Evolutionary conservation across 2,329 filamentous ascomycete species (phyloP).

Genomic region (Talaromyces sp.): DNA sequence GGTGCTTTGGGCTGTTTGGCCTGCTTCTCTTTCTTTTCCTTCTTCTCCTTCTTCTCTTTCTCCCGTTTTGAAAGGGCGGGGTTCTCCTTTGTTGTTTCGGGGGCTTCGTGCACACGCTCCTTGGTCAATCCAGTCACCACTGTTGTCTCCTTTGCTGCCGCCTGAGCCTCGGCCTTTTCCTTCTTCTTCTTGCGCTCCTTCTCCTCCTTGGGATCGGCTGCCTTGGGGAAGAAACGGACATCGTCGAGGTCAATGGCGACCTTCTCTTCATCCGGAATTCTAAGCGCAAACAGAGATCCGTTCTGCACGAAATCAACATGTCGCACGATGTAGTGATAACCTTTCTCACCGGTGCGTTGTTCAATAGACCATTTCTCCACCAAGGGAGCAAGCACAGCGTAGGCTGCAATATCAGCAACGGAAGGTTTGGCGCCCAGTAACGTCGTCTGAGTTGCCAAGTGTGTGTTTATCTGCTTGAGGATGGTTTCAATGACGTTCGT

Average conservation of each 20-base stretch:
- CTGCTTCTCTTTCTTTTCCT: slow-evolving; percentile 79
- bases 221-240: slow-evolving; percentile 81
- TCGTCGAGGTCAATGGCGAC: slow-evolving; percentile 72
- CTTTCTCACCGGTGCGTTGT: slow-evolving; percentile 82
- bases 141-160: slow-evolving; percentile 30
- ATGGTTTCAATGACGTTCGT: slow-evolving; percentile 55
- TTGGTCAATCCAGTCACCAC: slow-evolving; percentile 35
- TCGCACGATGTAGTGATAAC: slow-evolving; percentile 85
- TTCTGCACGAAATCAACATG: slow-evolving; percentile 95
- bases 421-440: slow-evolving; percentile 86
- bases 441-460: slow-evolving; percentile 83
- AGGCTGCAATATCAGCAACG: slow-evolving; percentile 78
- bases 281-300: slow-evolving; percentile 64
- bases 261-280: slow-evolving; percentile 67
- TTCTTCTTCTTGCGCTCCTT: slow-evolving; percentile 98
- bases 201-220: slow-evolving; percentile 85
- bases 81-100: slow-evolving; percentile 30
- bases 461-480: slow-evolving; percentile 74
- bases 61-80: slow-evolving; percentile 28
- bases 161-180: slow-evolving; percentile 62
- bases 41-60: slow-evolving; percentile 47
- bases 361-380: slow-evolving; percentile 77
- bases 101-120: slow-evolving; percentile 48
- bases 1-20: slow-evolving; percentile 75
- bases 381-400: slow-evolving; percentile 68